These are phyloP conservation scores for Camellia japonica DNA, from an alignment of 148 eudicot genomes.

Conservation along the genomic window DNA sequence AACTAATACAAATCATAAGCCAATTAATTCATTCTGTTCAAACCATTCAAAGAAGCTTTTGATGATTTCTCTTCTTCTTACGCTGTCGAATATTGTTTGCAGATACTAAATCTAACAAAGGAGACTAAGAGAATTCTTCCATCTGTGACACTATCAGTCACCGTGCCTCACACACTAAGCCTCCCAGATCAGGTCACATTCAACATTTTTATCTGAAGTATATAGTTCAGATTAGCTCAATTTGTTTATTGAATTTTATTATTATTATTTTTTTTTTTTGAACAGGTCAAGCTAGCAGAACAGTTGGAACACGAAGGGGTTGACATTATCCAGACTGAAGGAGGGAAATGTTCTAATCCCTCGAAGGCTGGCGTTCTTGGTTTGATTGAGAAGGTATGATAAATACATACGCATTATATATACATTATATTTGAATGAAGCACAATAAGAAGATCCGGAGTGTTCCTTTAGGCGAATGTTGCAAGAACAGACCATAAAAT, in stretches of 20 bases:
- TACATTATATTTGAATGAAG: neutral
- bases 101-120: slow-evolving; percentile 70
- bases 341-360: slow-evolving; percentile 82
- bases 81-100: slow-evolving; percentile 10
- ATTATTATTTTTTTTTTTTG: no score
- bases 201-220: neutral
- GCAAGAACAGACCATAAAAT: no score
- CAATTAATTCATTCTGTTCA: neutral
- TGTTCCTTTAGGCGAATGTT: no score
- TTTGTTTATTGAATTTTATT: neutral
- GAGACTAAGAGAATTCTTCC: slow-evolving; percentile 76
- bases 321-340: slow-evolving; percentile 90
- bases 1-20: neutral
- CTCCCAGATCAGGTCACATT: slow-evolving; percentile 76
- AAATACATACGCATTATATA: neutral
- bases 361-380: slow-evolving; percentile 83
- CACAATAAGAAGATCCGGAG: no score
- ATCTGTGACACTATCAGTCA: slow-evolving; percentile 67
- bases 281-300: slow-evolving; percentile 74
- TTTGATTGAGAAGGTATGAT: slow-evolving; percentile 73
- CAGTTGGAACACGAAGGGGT: slow-evolving; percentile 76
- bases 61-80: neutral
- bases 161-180: slow-evolving; percentile 89
- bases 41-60: neutral
- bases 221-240: neutral